Conservation (phyloP, 495 filamentous ascomycete species). For the Chaetomium cochliodes region DNA sequence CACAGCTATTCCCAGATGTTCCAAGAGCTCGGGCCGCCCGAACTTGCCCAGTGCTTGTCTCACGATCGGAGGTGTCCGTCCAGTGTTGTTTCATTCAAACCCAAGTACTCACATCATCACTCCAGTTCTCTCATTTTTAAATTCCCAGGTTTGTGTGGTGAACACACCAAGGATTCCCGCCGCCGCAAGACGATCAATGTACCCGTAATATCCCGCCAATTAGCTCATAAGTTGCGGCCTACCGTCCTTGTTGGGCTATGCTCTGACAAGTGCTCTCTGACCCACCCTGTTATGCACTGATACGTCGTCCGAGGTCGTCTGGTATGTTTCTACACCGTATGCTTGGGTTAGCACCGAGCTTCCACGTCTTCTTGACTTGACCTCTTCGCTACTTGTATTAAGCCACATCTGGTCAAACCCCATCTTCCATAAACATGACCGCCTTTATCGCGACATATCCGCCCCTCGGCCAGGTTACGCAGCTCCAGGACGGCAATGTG, state of each 20-base stretch:
- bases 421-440: slow-evolving; percentile 21
- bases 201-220: slow-evolving; percentile 19
- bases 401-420: background rate
- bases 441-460: slow-evolving; percentile 54
- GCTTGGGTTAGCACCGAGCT: background rate
- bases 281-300: background rate
- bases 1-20: too few species aligned
- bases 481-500: slow-evolving; percentile 52
- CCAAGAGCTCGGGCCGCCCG: too few species aligned
- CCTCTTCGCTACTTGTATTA: background rate
- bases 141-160: background rate
- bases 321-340: too few species aligned
- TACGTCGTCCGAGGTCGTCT: too few species aligned
- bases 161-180: background rate
- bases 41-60: too few species aligned
- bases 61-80: too few species aligned
- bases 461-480: slow-evolving; percentile 67
- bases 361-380: background rate
- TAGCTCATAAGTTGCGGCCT: background rate
- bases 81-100: too few species aligned
- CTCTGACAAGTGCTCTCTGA: background rate
- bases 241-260: background rate
- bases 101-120: too few species aligned
- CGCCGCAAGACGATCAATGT: background rate
- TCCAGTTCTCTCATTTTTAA: too few species aligned